phyloP scores from a whole-genome alignment of 164 flowering plant genomes.

The Chimonanthus salicifolius region DNA sequence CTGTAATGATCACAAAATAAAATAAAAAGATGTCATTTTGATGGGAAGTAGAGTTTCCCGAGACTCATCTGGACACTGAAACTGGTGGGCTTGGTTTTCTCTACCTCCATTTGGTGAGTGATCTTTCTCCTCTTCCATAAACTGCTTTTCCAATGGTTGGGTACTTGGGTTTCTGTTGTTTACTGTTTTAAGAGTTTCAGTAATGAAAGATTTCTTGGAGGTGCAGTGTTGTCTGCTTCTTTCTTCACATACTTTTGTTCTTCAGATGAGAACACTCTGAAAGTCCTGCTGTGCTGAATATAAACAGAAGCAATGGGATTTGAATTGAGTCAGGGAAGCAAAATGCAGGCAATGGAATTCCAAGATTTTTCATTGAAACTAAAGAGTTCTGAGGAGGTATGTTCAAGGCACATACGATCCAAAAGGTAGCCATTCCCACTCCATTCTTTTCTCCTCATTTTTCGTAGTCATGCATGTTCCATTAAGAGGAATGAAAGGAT shows the following conservation, averaged over 20 bases:
- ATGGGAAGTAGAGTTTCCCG: slow-evolving; percentile 7
- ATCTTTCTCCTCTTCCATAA: neutral
- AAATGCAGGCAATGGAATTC: slow-evolving; percentile 26
- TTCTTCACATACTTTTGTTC: neutral
- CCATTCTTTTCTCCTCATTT: neutral
- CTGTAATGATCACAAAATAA: slow-evolving; percentile 16
- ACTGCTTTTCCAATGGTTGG: neutral
- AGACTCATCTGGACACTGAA: slow-evolving; percentile 16
- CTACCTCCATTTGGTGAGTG: slow-evolving; percentile 19
- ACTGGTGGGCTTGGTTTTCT: slow-evolving; percentile 23
- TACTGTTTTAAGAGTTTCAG: slow-evolving; percentile 9
- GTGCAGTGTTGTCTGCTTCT: slow-evolving; percentile 5
- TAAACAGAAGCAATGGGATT: slow-evolving; percentile 18
- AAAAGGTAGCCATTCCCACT: slow-evolving; percentile 28
- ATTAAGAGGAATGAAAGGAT: neutral
- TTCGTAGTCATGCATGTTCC: neutral
- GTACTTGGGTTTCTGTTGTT: slow-evolving; percentile 3
- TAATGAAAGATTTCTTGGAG: neutral
- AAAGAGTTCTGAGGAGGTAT: slow-evolving; percentile 25
- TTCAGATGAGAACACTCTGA: slow-evolving; percentile 9
- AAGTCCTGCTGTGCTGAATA: slow-evolving; percentile 27
- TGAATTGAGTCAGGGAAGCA: slow-evolving; percentile 13
- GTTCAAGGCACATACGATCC: slow-evolving; percentile 43
- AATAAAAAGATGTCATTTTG: slow-evolving; percentile 13
- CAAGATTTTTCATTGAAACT: slow-evolving; percentile 29